Percentiles rank a stretch among this genome's conserved stretches.
These are phyloP conservation scores for Lachancea kluyveri DNA, from an alignment of 805 yeast genomes.

Conservation along the genomic window DNA sequence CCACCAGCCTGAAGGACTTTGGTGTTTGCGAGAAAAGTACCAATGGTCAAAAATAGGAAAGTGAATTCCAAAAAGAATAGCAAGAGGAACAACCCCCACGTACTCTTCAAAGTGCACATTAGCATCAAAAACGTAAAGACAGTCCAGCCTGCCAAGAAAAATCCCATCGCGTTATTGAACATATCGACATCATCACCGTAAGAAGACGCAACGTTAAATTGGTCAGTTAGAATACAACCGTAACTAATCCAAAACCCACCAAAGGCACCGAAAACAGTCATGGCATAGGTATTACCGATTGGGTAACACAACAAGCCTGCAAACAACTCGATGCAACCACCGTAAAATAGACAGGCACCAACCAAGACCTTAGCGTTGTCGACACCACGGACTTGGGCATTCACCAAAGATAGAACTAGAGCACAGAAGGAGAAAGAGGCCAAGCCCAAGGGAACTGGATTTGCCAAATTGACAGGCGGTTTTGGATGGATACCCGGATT, in stretches of 20 bases:
- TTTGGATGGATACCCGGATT: slow-evolving; percentile 40
- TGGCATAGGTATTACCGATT: slow-evolving; percentile 73
- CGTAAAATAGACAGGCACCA: slow-evolving; percentile 63
- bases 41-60: slow-evolving; percentile 45
- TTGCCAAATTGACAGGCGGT: slow-evolving; percentile 51
- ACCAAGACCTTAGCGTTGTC: slow-evolving; percentile 53
- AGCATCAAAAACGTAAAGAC: slow-evolving; percentile 56
- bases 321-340: slow-evolving; percentile 63
- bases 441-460: slow-evolving; percentile 73
- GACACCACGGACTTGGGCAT: slow-evolving; percentile 64
- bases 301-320: slow-evolving; percentile 76
- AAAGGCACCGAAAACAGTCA: slow-evolving; percentile 41
- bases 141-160: slow-evolving; percentile 57
- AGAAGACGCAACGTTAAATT: slow-evolving; percentile 48
- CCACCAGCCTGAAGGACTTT: slow-evolving; percentile 54
- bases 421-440: slow-evolving; percentile 55
- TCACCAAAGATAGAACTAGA: slow-evolving; percentile 57
- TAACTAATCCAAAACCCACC: slow-evolving; percentile 78
- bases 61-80: slow-evolving; percentile 50
- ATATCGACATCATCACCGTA: slow-evolving; percentile 41
- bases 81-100: slow-evolving; percentile 52
- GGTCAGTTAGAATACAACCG: slow-evolving; percentile 56
- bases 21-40: slow-evolving; percentile 42
- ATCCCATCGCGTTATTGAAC: slow-evolving; percentile 47
- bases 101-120: slow-evolving; percentile 51